phyloP scores from a whole-genome alignment of 768 basidiomycete species.

The Mycena kentingensis region DNA sequence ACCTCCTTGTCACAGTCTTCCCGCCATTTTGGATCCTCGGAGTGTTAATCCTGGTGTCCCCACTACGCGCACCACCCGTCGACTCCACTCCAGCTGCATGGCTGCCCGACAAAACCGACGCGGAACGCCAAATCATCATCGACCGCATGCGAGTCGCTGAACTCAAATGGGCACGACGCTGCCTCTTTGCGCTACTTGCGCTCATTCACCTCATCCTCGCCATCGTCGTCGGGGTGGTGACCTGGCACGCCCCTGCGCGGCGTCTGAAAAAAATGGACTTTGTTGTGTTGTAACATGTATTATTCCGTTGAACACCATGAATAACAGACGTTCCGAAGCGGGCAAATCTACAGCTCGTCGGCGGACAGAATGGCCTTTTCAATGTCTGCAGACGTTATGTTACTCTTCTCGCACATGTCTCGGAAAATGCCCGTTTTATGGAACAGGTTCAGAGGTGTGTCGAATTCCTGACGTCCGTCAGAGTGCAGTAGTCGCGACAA shows the following conservation, averaged over 20 bases:
- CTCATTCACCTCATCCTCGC: constrained; percentile 45
- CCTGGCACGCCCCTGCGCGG: constrained; percentile 34
- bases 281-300: no score
- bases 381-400: constrained; percentile 47
- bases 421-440: constrained; percentile 44
- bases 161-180: constrained; percentile 58
- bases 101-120: constrained; percentile 58
- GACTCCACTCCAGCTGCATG: constrained; percentile 41
- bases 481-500: background rate
- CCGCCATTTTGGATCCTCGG: constrained; percentile 65
- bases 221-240: constrained; percentile 32
- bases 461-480: constrained; percentile 43
- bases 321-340: no score
- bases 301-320: no score
- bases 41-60: constrained; percentile 54
- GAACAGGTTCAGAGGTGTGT: constrained; percentile 53
- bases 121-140: constrained; percentile 49
- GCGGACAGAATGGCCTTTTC: constrained; percentile 18
- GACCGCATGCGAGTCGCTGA: constrained; percentile 50
- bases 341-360: constrained; percentile 2
- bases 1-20: constrained; percentile 45
- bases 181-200: constrained; percentile 53
- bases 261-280: no score
- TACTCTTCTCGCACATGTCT: constrained; percentile 50
- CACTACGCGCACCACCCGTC: constrained; percentile 46